Base-by-base conservation (phyloP, 2,329 filamentous ascomycete species). In the Aspergillus pseudoviridinutans region DNA sequence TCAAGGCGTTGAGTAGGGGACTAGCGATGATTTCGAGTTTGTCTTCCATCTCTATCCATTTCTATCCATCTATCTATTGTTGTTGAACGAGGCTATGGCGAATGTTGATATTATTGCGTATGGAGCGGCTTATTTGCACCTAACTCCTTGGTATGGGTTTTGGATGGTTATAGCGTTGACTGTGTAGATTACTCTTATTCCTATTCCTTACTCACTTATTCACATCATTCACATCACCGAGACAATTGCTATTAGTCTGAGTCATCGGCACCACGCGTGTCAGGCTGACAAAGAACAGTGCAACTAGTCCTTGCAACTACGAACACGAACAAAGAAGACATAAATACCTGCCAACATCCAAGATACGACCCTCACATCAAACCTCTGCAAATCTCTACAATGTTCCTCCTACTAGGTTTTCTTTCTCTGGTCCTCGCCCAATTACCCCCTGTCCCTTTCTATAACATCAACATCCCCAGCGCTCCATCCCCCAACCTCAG, bases 391-490 rank as follows among this genome's bases (percentile, higher is more conserved):
- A 25, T 1, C 29, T 22, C 41, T 25, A 42, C 20, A 12, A 44
- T 44, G 41, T 22, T 8, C 9, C n/a, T 42, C 41, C 20, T 44
- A 0, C 32, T 17, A 2, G 4, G 10, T 3, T 44, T 22, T 2
- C 7, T 44, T 2, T 44, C 20, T 2, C 7, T 44, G 3, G 17
- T 3, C 4, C 3, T 44, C 7, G n/a, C 20, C 8, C n/a, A n/a
- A 3, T 12, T 6, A 1, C 2, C 41, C 41, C 20, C n/a, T 0
- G 9, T 3, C n/a, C 22, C 6, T 7, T 10, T 22, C 41, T 60
- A 62, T 32, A 44, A 50, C 32, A 20, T 46, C n/a, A 49, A 28
- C 38, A 51, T 62, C 51, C 51, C 54, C n/a, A 49, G 24, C 29
- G 5, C 3, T 25, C 53, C 12, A 14, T 20, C 29, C 8, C 35